These are phyloP conservation scores for Leptomonas pyrrhocoris DNA, from an alignment of 208 protist genomes.

Conservation along the genomic window DNA sequence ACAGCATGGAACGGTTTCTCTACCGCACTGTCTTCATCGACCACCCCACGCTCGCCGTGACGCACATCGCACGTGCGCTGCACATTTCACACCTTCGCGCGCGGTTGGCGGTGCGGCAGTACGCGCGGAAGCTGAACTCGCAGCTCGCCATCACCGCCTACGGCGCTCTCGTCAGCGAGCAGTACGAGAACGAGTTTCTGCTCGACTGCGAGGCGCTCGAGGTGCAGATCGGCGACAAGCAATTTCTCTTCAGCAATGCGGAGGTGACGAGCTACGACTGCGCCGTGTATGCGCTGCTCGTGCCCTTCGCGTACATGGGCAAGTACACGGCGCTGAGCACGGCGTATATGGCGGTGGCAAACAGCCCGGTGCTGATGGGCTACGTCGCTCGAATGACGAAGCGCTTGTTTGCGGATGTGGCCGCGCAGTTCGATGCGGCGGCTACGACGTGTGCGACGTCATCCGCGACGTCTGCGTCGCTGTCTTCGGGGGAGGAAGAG, in stretches of 20 bases:
- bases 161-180: constrained; percentile 43
- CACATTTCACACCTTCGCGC: constrained; percentile 38
- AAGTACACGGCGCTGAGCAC: constrained; percentile 41
- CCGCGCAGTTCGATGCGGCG: constrained; percentile 18
- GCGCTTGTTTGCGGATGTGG: constrained; percentile 51
- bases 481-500: constrained; percentile 1
- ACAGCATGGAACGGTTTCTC: constrained; percentile 48
- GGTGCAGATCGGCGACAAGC: constrained; percentile 39
- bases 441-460: constrained; percentile 6
- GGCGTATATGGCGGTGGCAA: constrained; percentile 49
- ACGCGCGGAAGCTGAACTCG: constrained; percentile 29
- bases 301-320: constrained; percentile 59
- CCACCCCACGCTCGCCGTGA: constrained; percentile 31
- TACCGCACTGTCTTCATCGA: constrained; percentile 53
- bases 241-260: constrained; percentile 45
- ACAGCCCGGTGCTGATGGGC: constrained; percentile 51
- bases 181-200: constrained; percentile 54
- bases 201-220: constrained; percentile 60
- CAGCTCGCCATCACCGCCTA: constrained; percentile 39
- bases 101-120: constrained; percentile 34
- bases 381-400: constrained; percentile 64
- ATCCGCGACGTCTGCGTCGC: not conserved
- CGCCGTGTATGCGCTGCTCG: constrained; percentile 65
- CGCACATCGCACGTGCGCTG: constrained; percentile 45
- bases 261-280: constrained; percentile 66